Conservation (phyloP, 2,329 filamentous ascomycete genomes). For the Coleophoma cylindrospora region DNA sequence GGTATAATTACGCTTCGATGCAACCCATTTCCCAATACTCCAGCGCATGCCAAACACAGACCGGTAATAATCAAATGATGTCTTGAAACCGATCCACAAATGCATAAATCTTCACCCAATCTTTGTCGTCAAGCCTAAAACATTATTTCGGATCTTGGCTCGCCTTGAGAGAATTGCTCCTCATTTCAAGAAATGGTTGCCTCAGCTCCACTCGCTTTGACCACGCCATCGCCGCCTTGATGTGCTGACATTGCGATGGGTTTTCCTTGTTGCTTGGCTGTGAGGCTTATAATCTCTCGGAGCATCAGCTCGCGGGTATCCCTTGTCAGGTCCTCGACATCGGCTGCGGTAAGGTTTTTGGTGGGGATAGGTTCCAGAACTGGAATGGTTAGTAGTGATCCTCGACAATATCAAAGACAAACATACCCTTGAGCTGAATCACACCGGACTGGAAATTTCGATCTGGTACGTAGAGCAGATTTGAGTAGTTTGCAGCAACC, state of each 20-base stretch:
- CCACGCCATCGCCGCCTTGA: constrained; percentile 12
- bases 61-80: background rate
- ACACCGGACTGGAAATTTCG: constrained; percentile 61
- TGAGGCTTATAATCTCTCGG: constrained; percentile 52
- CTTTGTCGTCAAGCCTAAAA: background rate
- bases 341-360: constrained; percentile 62
- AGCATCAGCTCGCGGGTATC: constrained; percentile 73
- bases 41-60: too few relatives aligned
- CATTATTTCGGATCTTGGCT: background rate
- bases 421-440: constrained; percentile 70
- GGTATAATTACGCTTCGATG: constrained; percentile 1
- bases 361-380: constrained; percentile 81
- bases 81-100: background rate
- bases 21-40: background rate
- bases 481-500: constrained; percentile 74
- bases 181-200: constrained; percentile 8
- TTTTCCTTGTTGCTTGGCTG: constrained; percentile 42
- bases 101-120: background rate
- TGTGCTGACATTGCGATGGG: constrained; percentile 22
- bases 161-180: background rate
- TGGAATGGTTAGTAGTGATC: constrained; percentile 26
- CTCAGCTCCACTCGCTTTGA: constrained; percentile 23
- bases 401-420: background rate
- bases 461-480: constrained; percentile 61
- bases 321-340: constrained; percentile 70